A percentile compares a stretch with the other conserved stretches of the same genome.
Evolutionary conservation across 2,329 filamentous ascomycete species (phyloP).

Genomic region (Epichloe aotearoae): DNA sequence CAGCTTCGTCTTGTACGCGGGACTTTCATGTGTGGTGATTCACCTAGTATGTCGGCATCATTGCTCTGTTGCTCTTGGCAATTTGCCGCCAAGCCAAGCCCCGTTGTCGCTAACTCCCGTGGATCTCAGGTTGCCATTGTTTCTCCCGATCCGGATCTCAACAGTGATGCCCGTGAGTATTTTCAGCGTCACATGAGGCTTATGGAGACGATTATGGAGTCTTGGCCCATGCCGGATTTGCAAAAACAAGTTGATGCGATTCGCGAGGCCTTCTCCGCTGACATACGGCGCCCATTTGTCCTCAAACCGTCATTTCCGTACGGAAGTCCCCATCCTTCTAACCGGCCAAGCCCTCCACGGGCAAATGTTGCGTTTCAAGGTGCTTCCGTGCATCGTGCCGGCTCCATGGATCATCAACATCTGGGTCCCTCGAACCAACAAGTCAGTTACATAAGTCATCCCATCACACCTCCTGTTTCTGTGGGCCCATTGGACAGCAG

Average conservation of each 20-base stretch:
- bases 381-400: constrained; percentile 30
- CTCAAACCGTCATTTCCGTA: constrained; percentile 80
- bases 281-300: constrained; percentile 73
- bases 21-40: constrained; percentile 83
- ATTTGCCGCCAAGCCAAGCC: constrained; percentile 1
- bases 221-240: constrained; percentile 82
- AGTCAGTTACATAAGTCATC: constrained; percentile 56
- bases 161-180: constrained; percentile 71
- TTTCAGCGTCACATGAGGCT: constrained; percentile 93
- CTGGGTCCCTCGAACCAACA: constrained; percentile 33
- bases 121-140: constrained; percentile 66
- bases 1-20: constrained; percentile 88
- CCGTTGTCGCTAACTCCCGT: constrained; percentile 7
- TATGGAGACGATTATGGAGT: constrained; percentile 68
- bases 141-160: constrained; percentile 81
- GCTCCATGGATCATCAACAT: constrained; percentile 40
- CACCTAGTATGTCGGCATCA: constrained; percentile 61
- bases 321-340: constrained; percentile 58
- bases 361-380: constrained; percentile 34
- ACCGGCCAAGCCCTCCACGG: constrained; percentile 49
- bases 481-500: constrained; percentile 59
- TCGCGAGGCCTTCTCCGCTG: constrained; percentile 80
- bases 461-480: constrained; percentile 71
- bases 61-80: background rate
- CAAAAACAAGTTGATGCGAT: constrained; percentile 81